Percentiles rank a stretch among this genome's conserved stretches.
phyloP scores from a whole-genome alignment of 768 basidiomycete genomes.

The Daedalea quercina region DNA sequence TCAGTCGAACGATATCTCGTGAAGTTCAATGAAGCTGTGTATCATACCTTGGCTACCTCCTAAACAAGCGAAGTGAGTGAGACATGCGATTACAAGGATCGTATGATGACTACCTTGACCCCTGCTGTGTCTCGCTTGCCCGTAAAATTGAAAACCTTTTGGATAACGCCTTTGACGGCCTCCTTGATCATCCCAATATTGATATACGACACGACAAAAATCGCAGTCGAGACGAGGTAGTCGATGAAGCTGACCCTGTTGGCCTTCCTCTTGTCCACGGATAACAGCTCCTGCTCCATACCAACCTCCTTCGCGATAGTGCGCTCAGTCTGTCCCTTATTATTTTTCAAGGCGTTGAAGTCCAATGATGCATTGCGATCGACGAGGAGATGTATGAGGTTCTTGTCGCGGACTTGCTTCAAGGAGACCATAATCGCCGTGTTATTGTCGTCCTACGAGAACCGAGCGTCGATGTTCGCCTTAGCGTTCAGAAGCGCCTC shows the following conservation, averaged over 20 bases:
- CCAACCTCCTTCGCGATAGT: slow-evolving; percentile 10
- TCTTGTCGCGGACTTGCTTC: slow-evolving; percentile 10
- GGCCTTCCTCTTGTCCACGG: slow-evolving; percentile 4
- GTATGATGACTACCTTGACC: not conserved
- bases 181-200: slow-evolving; percentile 15
- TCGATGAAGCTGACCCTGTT: slow-evolving; percentile 18
- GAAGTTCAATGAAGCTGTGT: too few relatives aligned
- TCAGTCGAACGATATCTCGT: too few relatives aligned
- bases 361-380: slow-evolving; percentile 14
- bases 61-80: too few relatives aligned
- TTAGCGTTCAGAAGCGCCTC: slow-evolving; percentile 16
- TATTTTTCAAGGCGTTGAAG: slow-evolving; percentile 10
- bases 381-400: slow-evolving; percentile 16
- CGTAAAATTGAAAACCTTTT: not conserved
- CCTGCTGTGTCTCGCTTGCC: not conserved
- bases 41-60: too few relatives aligned
- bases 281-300: slow-evolving; percentile 1
- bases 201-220: slow-evolving; percentile 13
- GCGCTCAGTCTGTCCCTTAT: slow-evolving; percentile 5
- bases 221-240: slow-evolving; percentile 12
- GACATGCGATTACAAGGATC: too few relatives aligned
- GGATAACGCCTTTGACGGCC: slow-evolving; percentile 4
- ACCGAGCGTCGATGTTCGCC: slow-evolving; percentile 12
- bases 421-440: slow-evolving; percentile 20
- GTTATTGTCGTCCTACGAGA: not conserved